These are phyloP conservation scores for Erysiphe pulchra DNA, from an alignment of 2,329 filamentous ascomycete species.

Conservation along the genomic window DNA sequence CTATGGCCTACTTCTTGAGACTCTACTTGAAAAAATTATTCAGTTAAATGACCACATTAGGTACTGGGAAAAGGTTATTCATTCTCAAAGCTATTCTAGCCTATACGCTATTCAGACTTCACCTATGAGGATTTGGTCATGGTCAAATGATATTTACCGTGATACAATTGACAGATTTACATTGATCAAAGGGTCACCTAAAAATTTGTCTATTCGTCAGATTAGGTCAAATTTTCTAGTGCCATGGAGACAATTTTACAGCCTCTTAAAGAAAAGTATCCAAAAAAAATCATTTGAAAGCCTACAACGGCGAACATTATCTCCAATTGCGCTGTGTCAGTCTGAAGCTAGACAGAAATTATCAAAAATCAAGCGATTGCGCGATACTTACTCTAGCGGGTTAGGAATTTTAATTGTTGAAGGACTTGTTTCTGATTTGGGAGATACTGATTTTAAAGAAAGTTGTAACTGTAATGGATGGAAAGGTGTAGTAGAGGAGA, in stretches of 20 bases:
- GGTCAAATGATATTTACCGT: slow-evolving; percentile 41
- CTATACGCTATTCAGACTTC: slow-evolving; percentile 73
- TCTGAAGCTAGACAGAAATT: slow-evolving; percentile 55
- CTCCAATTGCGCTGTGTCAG: slow-evolving; percentile 51
- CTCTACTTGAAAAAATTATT: slow-evolving; percentile 58
- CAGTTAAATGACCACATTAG: slow-evolving; percentile 66
- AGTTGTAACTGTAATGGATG: slow-evolving; percentile 22
- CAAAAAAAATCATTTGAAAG: slow-evolving; percentile 44
- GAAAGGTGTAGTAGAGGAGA: slow-evolving; percentile 56
- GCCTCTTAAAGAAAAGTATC: slow-evolving; percentile 51
- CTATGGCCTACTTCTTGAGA: slow-evolving; percentile 56
- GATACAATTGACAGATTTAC: slow-evolving; percentile 18
- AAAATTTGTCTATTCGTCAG: slow-evolving; percentile 7
- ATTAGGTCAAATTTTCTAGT: slow-evolving; percentile 17
- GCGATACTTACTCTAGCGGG: slow-evolving; percentile 61
- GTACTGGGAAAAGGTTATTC: slow-evolving; percentile 84
- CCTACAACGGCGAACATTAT: slow-evolving; percentile 46
- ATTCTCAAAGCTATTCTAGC: slow-evolving; percentile 51
- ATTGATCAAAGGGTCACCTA: slow-evolving; percentile 10
- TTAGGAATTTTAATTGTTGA: slow-evolving; percentile 74
- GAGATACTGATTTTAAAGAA: slow-evolving; percentile 26
- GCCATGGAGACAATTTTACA: slow-evolving; percentile 49
- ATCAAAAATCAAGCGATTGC: slow-evolving; percentile 40
- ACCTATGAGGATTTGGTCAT: slow-evolving; percentile 47
- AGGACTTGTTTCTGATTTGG: slow-evolving; percentile 41